Percentiles rank a stretch among this genome's conserved stretches.
Evolutionary conservation across 257 asterid genomes (phyloP).

Genomic region (Gentiana straminea): DNA sequence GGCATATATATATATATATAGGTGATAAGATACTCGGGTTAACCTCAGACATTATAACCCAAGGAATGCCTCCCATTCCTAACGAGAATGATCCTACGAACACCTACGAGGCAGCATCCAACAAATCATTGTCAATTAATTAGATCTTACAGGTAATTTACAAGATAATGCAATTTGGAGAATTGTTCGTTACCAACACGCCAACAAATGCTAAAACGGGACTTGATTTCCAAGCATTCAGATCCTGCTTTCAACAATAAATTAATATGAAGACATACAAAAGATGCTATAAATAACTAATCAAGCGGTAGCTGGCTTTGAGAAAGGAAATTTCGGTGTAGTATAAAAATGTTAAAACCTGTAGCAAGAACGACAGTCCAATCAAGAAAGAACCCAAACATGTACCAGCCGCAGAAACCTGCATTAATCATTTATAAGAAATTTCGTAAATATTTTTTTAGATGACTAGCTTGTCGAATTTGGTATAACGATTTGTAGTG

Average conservation of each 20-base stretch:
- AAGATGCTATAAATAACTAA: background rate
- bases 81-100: conserved; percentile 65
- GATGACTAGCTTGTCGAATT: background rate
- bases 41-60: conserved; percentile 95
- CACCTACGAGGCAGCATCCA: conserved; percentile 29
- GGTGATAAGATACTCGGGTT: background rate
- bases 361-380: conserved; percentile 52
- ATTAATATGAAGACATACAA: conserved; percentile 7
- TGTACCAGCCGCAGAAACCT: conserved; percentile 71
- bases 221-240: conserved; percentile 44
- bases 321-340: too few species aligned
- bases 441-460: too few species aligned
- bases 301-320: background rate
- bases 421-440: conserved; percentile 8
- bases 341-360: too few species aligned
- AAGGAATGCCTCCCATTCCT: conserved; percentile 89
- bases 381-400: conserved; percentile 66
- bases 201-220: conserved; percentile 61
- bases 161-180: background rate
- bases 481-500: conserved; percentile 6
- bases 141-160: too few species aligned
- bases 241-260: conserved; percentile 34
- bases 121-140: background rate
- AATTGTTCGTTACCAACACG: conserved; percentile 44
- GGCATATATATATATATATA: background rate